Conservation (phyloP, 2,329 filamentous ascomycete species). For the Aureobasidium sp. region DNA sequence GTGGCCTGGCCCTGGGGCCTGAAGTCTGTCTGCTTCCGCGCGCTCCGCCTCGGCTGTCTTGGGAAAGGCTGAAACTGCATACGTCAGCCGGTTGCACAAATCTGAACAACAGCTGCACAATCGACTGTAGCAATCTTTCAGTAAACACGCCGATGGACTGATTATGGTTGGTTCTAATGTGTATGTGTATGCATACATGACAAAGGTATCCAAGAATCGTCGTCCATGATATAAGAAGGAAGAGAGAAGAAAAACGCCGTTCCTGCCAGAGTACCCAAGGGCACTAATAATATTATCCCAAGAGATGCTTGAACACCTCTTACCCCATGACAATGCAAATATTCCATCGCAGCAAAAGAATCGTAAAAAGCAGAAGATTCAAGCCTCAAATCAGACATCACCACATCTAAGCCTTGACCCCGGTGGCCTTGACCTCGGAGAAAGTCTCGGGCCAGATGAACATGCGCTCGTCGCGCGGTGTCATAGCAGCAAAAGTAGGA, state of each 20-base stretch:
- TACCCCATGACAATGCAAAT: constrained; percentile 6
- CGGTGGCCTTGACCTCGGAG: constrained; percentile 16
- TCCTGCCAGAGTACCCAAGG: not conserved
- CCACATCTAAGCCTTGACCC: not conserved
- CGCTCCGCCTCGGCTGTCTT: not conserved
- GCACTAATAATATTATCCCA: not conserved
- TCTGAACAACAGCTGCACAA: not conserved
- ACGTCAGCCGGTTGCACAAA: constrained; percentile 1
- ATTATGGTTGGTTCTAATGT: not conserved
- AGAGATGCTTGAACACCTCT: not conserved
- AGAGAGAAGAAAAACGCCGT: not conserved
- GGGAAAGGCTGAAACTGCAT: not conserved
- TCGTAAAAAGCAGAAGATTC: not conserved
- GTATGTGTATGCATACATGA: not conserved
- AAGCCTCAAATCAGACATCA: too few species aligned
- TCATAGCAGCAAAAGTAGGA: constrained; percentile 42
- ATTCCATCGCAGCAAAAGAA: not conserved
- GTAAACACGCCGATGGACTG: not conserved
- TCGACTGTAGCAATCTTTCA: not conserved
- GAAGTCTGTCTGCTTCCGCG: constrained; percentile 1
- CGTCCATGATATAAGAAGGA: not conserved
- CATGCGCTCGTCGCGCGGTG: constrained; percentile 49
- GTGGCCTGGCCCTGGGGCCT: constrained; percentile 8
- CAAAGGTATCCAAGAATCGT: not conserved
- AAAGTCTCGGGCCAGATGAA: constrained; percentile 56